Evolutionary conservation across 257 asterid genomes (phyloP).

Genomic region (Oldenlandia corymbosa): DNA sequence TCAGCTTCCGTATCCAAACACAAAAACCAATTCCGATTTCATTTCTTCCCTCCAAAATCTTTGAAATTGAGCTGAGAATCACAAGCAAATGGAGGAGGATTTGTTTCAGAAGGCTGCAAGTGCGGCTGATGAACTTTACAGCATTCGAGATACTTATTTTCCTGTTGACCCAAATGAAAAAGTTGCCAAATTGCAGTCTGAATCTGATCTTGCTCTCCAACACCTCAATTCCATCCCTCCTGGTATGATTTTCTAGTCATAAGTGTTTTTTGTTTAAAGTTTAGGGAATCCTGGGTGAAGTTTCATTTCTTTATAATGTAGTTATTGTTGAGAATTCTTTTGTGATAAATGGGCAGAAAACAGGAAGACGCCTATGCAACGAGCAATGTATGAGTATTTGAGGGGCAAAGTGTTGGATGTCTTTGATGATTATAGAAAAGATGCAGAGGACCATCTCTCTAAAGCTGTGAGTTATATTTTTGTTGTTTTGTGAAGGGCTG

Average conservation of each 20-base stretch:
- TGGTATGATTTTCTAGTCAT: slow-evolving; percentile 26
- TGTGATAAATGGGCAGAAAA: slow-evolving; percentile 43
- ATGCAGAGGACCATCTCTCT: slow-evolving; percentile 94
- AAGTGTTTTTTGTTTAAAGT: background rate
- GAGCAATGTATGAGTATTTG: slow-evolving; percentile 76
- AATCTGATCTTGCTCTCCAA: slow-evolving; percentile 46
- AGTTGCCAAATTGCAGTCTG: slow-evolving; percentile 36
- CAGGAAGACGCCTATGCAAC: slow-evolving; percentile 57
- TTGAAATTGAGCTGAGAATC: slow-evolving; percentile 32
- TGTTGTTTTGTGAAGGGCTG: background rate
- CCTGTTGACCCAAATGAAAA: slow-evolving; percentile 53
- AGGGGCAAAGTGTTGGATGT: slow-evolving; percentile 81
- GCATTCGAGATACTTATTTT: slow-evolving; percentile 51
- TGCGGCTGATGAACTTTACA: slow-evolving; percentile 54
- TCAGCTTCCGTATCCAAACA: background rate
- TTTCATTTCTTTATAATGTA: background rate
- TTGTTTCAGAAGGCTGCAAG: slow-evolving; percentile 45
- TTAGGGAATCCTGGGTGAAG: background rate
- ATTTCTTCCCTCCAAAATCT: background rate
- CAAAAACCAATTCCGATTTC: background rate
- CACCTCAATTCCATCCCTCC: slow-evolving; percentile 51
- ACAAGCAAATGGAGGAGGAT: slow-evolving; percentile 36
- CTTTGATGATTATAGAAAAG: slow-evolving; percentile 70
- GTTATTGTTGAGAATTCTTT: background rate
- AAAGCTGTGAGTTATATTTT: slow-evolving; percentile 63